phyloP scores from a whole-genome alignment of 352 stramenopile species.

The Phytophthora tubulina region DNA sequence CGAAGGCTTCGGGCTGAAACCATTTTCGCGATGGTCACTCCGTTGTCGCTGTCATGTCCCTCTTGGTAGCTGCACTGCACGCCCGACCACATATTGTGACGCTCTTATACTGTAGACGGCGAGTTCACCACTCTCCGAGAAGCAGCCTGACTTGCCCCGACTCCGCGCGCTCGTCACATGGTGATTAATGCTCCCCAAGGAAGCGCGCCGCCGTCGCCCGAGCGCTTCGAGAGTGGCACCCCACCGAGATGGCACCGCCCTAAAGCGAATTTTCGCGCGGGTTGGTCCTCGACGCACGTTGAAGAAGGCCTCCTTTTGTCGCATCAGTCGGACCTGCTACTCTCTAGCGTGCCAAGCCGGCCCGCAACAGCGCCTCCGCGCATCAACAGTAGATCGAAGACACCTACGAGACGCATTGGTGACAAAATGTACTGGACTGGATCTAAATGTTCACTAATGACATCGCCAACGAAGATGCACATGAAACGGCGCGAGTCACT shows the following conservation, averaged over 20 bases:
- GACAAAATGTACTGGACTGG: too few relatives aligned
- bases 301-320: constrained; percentile 8
- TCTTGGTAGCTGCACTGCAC: too few relatives aligned
- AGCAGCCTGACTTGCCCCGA: background rate
- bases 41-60: too few relatives aligned
- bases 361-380: background rate
- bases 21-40: too few relatives aligned
- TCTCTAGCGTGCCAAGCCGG: background rate
- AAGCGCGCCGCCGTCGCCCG: background rate
- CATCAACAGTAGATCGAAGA: too few relatives aligned
- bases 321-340: background rate
- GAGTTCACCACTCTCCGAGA: background rate
- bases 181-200: background rate
- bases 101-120: background rate
- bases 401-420: too few relatives aligned
- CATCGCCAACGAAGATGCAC: background rate
- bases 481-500: background rate
- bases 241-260: background rate
- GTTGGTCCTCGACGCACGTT: constrained; percentile 9
- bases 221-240: background rate
- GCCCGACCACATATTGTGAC: too few relatives aligned
- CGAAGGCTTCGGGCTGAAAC: background rate
- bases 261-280: constrained; percentile 4
- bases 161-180: constrained; percentile 3
- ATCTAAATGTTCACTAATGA: too few relatives aligned